Conservation (phyloP, 495 filamentous ascomycete genomes). For the Bryoglossum gracile region DNA sequence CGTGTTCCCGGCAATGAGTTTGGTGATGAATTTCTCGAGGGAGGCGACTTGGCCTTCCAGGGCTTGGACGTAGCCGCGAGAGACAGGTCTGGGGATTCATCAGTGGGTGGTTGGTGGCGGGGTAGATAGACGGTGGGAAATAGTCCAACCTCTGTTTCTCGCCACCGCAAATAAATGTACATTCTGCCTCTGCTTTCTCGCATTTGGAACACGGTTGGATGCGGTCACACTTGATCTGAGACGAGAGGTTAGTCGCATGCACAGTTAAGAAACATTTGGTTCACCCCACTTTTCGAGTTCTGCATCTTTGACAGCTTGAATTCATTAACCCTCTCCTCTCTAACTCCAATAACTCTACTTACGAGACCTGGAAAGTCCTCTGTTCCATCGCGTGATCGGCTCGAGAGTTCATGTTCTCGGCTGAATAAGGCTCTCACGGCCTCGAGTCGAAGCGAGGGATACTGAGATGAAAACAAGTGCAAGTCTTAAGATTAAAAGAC, state of each 20-base stretch:
- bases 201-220: constrained; percentile 25
- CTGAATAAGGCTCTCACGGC: no score
- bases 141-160: constrained; percentile 23
- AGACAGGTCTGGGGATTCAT: constrained; percentile 19
- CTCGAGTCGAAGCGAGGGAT: no score
- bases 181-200: constrained; percentile 24
- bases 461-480: no score
- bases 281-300: constrained; percentile 17
- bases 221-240: constrained; percentile 29
- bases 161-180: constrained; percentile 21
- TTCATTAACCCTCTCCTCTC: neutral
- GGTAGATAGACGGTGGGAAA: no score
- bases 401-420: constrained; percentile 11
- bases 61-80: constrained; percentile 26
- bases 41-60: constrained; percentile 27
- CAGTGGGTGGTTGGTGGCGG: no score
- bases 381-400: constrained; percentile 11
- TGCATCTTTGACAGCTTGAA: constrained; percentile 15
- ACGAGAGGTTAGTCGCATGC: neutral
- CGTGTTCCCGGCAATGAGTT: constrained; percentile 22
- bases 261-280: neutral
- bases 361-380: constrained; percentile 11
- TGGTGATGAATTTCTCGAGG: constrained; percentile 27
- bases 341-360: neutral
- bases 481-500: no score